Conservation (phyloP, 129 eudicot species). For the carrot (Daucus carota) region DNA sequence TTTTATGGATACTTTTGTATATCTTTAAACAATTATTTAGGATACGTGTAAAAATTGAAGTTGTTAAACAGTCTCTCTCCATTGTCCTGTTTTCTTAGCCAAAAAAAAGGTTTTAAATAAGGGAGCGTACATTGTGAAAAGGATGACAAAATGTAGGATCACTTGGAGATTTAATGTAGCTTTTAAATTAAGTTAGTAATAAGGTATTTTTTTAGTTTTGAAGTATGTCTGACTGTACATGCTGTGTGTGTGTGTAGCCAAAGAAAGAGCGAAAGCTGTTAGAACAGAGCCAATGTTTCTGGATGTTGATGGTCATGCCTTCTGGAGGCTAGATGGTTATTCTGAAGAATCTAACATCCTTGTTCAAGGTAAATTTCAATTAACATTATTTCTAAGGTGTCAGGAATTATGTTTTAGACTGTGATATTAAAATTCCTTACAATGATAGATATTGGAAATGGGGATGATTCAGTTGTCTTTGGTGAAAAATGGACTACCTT, state of each 20-base stretch:
- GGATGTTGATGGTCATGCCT: slow-evolving; percentile 48
- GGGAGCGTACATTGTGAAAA: slow-evolving; percentile 1
- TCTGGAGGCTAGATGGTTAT: slow-evolving; percentile 60
- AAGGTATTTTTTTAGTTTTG: too few species aligned
- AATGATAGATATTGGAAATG: slow-evolving; percentile 43
- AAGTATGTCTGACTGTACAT: neutral
- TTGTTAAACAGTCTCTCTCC: neutral
- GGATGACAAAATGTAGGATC: neutral
- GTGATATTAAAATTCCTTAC: neutral
- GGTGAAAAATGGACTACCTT: slow-evolving; percentile 56
- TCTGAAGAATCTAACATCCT: slow-evolving; percentile 38
- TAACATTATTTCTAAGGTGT: neutral
- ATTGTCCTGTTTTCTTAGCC: neutral
- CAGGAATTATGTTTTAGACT: neutral
- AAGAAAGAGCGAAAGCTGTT: slow-evolving; percentile 44
- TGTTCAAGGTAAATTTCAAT: slow-evolving; percentile 46
- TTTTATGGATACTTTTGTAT: neutral
- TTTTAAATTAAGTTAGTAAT: neutral
- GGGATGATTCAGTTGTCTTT: slow-evolving; percentile 26
- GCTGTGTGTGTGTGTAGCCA: slow-evolving; percentile 28
- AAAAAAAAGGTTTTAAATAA: neutral
- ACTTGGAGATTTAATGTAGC: neutral
- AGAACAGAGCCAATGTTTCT: slow-evolving; percentile 44
- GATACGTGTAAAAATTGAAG: neutral
- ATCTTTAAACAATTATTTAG: neutral